These are phyloP conservation scores for Candida andamanensis DNA, from an alignment of 805 yeast genomes.

Conservation along the genomic window DNA sequence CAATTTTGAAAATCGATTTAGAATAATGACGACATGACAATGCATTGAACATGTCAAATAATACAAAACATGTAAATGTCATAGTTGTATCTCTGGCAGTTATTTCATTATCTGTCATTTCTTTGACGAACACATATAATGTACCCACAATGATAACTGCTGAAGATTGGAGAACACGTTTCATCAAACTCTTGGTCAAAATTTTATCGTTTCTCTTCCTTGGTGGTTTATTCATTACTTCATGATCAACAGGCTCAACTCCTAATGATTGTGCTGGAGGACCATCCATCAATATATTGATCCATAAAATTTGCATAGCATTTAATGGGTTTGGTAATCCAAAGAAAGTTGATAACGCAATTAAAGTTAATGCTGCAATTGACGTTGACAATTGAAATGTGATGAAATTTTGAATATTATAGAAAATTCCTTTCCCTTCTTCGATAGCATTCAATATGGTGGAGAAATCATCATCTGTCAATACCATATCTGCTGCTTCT, in stretches of 20 bases:
- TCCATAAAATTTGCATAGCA: conserved; percentile 98
- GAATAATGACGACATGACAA: conserved; percentile 84
- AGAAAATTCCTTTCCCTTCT: conserved; percentile 96
- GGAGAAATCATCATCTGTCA: conserved; percentile 94
- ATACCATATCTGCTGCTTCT: conserved; percentile 96
- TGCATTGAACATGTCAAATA: conserved; percentile 96
- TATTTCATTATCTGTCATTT: conserved; percentile 77
- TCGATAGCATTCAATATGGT: conserved; percentile 90
- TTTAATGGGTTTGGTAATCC: conserved; percentile 90
- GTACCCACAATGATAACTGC: conserved; percentile 78
- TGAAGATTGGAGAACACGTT: conserved; percentile 74
- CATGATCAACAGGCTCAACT: conserved; percentile 95
- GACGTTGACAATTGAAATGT: conserved; percentile 95
- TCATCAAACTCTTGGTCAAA: conserved; percentile 62
- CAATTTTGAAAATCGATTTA: conserved; percentile 78
- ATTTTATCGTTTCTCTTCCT: conserved; percentile 83
- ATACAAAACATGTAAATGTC: conserved; percentile 96
- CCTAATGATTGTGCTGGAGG: conserved; percentile 98
- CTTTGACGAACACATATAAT: conserved; percentile 75
- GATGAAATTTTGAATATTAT: conserved; percentile 89
- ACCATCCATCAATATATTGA: conserved; percentile 96
- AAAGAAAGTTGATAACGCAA: conserved; percentile 82
- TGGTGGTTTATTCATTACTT: conserved; percentile 95
- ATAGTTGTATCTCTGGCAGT: conserved; percentile 96
- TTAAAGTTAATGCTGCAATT: conserved; percentile 86